Base-by-base conservation (phyloP, 257 asterid genomes). In the Nicotiana undulata region DNA sequence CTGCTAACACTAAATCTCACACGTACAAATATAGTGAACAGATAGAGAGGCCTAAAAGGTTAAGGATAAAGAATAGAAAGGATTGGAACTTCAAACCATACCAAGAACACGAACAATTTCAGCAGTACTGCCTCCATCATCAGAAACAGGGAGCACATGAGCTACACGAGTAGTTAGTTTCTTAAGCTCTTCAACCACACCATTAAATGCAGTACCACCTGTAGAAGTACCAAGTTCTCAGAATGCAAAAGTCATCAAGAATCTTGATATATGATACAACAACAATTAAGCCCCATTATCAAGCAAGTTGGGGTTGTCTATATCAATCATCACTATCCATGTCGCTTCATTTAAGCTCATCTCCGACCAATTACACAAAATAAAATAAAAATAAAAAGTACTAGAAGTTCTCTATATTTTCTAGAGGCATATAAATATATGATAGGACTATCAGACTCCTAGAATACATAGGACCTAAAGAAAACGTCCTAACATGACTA, bases 41-140 rank as follows among this genome's bases (percentile, higher is more conserved):
- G 34, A 13, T 20, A 72, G 8, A 72, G 56, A 72, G 77, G 77
- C 77, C 77, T 22, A 46, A 72, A 46, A 72, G 77, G 22, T 59
- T 20, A 72, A 46, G 49, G 77, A 72, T 22, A 46, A 28, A 24
- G 44, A 74, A 74, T 8, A 74, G 8, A 74, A 49, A 49, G 40
- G 60, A 49, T 13, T 74, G 40, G 44, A 49, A 74, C 40, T 24
- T 49, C 24, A 24, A 82, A 72, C 82, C 89, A 81, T 79, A 95
- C 99, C 99, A 83, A 95, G 99, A 87, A 95, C 98, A 63, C 97
- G 97, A 79, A 95, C 99, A 86, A 95, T 93, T 91, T 95, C 99
- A 11, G 99, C 97, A 24, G 99, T 95, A 92, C 99, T 95, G 83
- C 99, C 99, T 82, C 99, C 99, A 83, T 95, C 97, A 88, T 95